phyloP scores from a whole-genome alignment of 306 rosid genomes.

The Corylus heterophylla region DNA sequence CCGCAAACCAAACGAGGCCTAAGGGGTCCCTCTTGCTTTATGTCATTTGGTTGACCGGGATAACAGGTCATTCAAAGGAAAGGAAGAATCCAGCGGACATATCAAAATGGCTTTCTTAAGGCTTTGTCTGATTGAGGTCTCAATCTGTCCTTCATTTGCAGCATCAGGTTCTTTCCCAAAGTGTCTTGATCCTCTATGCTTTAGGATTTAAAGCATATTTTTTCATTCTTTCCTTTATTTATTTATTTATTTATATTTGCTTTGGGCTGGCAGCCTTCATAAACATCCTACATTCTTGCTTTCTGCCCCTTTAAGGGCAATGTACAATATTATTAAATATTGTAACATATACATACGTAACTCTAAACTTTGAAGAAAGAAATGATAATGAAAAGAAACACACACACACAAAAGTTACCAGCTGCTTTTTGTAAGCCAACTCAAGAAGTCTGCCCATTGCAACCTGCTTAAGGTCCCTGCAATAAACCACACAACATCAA shows the following conservation, averaged over 20 bases:
- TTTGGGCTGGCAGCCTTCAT: not conserved
- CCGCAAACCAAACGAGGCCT: no score
- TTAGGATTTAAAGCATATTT: not conserved
- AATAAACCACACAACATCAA: slow-evolving; percentile 16
- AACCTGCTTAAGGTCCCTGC: slow-evolving; percentile 72
- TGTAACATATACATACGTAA: not conserved
- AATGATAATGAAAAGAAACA: slow-evolving; percentile 9
- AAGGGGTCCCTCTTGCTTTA: not conserved
- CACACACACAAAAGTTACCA: slow-evolving; percentile 48
- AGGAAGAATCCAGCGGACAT: not conserved
- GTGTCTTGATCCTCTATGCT: not conserved
- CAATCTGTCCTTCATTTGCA: not conserved
- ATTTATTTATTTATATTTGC: no score
- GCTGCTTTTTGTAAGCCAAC: slow-evolving; percentile 71
- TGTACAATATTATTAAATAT: not conserved
- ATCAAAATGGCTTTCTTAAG: not conserved
- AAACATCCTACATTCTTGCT: not conserved
- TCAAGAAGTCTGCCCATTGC: slow-evolving; percentile 86
- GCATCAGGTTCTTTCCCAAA: not conserved
- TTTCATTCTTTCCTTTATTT: not conserved
- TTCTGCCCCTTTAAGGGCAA: not conserved
- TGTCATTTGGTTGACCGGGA: not conserved
- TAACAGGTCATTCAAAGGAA: not conserved
- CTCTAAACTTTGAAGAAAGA: not conserved
- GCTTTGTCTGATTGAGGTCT: not conserved